phyloP scores from a whole-genome alignment of 1,139 yeast species.

The Yamadazyma sp. region DNA sequence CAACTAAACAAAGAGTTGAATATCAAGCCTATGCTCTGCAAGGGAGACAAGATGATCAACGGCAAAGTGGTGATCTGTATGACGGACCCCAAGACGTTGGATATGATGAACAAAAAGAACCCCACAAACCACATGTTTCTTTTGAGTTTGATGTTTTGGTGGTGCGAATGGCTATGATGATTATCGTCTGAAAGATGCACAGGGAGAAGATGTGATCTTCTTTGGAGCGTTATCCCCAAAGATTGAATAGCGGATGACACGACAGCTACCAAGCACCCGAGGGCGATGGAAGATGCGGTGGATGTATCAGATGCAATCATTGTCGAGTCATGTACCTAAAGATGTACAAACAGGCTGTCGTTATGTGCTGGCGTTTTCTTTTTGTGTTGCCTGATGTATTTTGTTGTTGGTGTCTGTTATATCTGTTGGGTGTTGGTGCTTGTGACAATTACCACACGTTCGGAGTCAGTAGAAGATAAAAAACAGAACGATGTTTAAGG shows the following conservation, averaged over 20 bases:
- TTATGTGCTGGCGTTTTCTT: not conserved
- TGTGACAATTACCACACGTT: too few relatives aligned
- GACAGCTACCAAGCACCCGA: conserved; percentile 76
- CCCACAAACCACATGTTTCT: conserved; percentile 79
- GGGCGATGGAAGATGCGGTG: conserved; percentile 24
- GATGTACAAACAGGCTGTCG: not conserved
- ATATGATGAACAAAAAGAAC: conserved; percentile 63
- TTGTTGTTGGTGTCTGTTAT: too few relatives aligned
- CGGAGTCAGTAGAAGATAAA: too few relatives aligned
- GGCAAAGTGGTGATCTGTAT: conserved; percentile 87
- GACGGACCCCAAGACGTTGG: conserved; percentile 79
- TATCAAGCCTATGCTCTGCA: conserved; percentile 85
- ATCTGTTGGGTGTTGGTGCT: too few relatives aligned
- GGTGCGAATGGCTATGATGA: conserved; percentile 16
- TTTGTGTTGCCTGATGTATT: too few relatives aligned
- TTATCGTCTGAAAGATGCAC: conserved; percentile 16
- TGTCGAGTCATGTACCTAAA: not conserved
- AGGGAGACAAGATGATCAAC: conserved; percentile 72
- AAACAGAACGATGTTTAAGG: not conserved
- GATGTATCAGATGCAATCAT: conserved; percentile 1
- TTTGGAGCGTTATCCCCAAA: conserved; percentile 77
- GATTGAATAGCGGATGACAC: conserved; percentile 81
- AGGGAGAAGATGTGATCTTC: conserved; percentile 67
- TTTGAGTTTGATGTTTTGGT: conserved; percentile 41
- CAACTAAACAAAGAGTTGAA: conserved; percentile 78